Conservation (phyloP, 1,284 basidiomycete species). For the Trichosporon sp. region DNA sequence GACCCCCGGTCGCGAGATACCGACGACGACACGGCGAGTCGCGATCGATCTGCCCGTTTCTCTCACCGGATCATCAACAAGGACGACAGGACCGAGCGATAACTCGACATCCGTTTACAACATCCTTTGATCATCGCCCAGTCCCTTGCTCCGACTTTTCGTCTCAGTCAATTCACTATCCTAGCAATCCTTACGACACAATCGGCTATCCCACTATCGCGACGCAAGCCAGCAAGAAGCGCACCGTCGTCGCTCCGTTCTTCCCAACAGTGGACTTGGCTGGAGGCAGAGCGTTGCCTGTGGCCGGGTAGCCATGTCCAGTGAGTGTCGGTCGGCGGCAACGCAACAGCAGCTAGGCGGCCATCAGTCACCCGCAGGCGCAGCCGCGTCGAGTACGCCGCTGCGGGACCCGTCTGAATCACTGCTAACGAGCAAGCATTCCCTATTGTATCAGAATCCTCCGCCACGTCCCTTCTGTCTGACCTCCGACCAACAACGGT, state of each 20-base stretch:
- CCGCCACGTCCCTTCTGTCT: constrained; percentile 81
- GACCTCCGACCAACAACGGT: constrained; percentile 84
- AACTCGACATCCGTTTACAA: not conserved
- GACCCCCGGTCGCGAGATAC: not conserved
- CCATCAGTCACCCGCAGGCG: not conserved
- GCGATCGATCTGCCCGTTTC: not conserved
- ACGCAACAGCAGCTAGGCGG: not conserved
- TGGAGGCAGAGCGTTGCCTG: not conserved
- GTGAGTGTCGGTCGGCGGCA: not conserved
- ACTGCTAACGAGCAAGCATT: constrained; percentile 2
- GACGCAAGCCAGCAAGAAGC: not conserved
- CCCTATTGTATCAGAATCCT: constrained; percentile 61
- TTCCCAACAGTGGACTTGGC: not conserved
- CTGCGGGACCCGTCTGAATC: not conserved
- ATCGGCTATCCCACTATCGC: not conserved
- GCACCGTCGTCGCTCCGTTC: not conserved
- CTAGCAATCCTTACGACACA: not conserved
- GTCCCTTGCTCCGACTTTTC: not conserved
- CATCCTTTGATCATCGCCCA: not conserved
- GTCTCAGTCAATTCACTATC: constrained; percentile 1
- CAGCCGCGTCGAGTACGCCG: not conserved
- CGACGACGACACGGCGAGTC: not conserved
- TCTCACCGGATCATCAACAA: not conserved
- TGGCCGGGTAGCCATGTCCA: constrained; percentile 1
- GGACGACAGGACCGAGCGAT: not conserved